Evolutionary conservation across 2,329 filamentous ascomycete species (phyloP).

Genomic region (Aureobasidium sp.): DNA sequence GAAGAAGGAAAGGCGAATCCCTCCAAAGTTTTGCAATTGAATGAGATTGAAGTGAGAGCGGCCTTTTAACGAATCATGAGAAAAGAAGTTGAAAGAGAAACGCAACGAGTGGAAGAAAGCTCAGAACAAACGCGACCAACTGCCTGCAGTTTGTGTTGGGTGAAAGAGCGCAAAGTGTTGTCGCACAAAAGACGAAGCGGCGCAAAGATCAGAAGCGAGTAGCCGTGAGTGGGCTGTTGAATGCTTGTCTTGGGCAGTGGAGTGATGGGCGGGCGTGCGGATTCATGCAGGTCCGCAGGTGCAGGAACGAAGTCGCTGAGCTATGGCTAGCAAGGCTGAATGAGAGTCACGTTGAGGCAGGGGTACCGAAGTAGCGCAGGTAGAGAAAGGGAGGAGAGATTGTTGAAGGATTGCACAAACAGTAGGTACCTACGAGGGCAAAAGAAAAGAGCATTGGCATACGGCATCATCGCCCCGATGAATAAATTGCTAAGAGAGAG

Average conservation of each 20-base stretch:
- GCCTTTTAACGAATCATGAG: neutral
- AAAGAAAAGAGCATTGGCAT: constrained; percentile 8
- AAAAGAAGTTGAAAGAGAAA: neutral
- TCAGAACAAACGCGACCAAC: neutral
- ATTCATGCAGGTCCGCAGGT: constrained; percentile 1
- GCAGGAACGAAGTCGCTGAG: neutral
- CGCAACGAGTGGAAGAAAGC: neutral
- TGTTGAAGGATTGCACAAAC: neutral
- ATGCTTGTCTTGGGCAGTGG: neutral
- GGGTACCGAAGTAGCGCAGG: neutral
- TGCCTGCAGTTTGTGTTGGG: constrained; percentile 3
- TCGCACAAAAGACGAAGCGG: neutral
- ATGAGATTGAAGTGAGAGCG: neutral
- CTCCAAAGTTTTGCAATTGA: neutral
- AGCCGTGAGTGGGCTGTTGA: neutral
- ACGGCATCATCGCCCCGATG: constrained; percentile 3
- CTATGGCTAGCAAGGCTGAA: neutral
- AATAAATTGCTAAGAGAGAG: neutral
- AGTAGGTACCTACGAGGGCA: neutral
- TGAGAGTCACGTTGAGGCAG: neutral
- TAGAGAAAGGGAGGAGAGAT: neutral
- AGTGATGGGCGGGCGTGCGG: neutral
- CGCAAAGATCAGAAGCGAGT: neutral
- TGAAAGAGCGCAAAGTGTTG: neutral
- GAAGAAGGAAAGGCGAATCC: neutral